These are phyloP conservation scores for Clitoria ternatea DNA, from an alignment of 306 rosid genomes.

Conservation along the genomic window DNA sequence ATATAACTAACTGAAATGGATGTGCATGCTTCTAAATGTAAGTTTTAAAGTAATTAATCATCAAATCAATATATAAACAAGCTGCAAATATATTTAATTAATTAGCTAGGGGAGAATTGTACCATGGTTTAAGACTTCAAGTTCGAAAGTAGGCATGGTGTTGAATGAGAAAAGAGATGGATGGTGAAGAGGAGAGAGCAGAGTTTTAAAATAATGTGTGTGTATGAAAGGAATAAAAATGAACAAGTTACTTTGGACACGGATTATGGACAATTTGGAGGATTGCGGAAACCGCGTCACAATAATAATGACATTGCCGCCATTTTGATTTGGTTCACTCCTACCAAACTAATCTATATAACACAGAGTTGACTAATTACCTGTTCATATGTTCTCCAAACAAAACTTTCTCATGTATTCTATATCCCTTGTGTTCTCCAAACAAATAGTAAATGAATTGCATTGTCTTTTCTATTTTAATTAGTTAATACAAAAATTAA, in stretches of 20 bases:
- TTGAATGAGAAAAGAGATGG: not conserved
- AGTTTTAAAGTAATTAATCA: no score
- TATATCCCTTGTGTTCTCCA: no score
- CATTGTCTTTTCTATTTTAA: no score
- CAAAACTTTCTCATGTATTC: no score
- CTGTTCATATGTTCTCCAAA: not conserved
- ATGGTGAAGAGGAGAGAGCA: not conserved
- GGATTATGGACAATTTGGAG: not conserved
- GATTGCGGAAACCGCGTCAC: conserved; percentile 19
- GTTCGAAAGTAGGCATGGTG: not conserved
- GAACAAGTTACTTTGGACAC: conserved; percentile 6
- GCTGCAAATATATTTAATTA: not conserved
- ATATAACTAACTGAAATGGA: no score
- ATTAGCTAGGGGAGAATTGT: not conserved
- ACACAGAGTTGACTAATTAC: not conserved
- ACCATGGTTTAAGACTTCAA: not conserved
- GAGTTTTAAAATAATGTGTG: not conserved
- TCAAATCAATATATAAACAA: not conserved
- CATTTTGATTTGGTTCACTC: no score
- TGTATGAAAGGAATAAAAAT: not conserved
- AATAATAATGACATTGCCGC: not conserved
- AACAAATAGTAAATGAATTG: no score
- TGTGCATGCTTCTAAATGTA: no score
- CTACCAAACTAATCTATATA: not conserved
- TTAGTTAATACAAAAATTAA: no score